Conservation (phyloP, 345 rosid genomes). For the Cardamine resedifolia region DNA sequence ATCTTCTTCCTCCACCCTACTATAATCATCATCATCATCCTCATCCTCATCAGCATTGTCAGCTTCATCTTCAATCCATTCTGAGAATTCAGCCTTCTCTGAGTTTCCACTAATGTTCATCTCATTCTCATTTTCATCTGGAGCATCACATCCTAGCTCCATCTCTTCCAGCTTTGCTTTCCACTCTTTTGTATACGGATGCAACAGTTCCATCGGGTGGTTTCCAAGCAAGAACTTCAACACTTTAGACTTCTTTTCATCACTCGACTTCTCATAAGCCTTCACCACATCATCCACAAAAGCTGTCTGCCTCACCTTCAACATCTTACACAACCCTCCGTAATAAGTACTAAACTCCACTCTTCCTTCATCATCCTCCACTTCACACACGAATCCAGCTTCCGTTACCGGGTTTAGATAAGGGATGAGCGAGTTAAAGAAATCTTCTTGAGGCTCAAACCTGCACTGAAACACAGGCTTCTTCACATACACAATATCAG, state of each 20-base stretch:
- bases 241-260: constrained; percentile 68
- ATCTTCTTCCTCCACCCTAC: constrained; percentile 39
- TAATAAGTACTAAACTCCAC: constrained; percentile 69
- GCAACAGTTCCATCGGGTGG: constrained; percentile 75
- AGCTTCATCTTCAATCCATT: constrained; percentile 69
- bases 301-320: constrained; percentile 72
- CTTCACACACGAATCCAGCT: constrained; percentile 53
- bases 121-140: constrained; percentile 62
- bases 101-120: constrained; percentile 20
- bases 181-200: constrained; percentile 93
- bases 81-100: constrained; percentile 47
- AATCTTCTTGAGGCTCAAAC: constrained; percentile 80
- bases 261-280: constrained; percentile 73
- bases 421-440: constrained; percentile 58
- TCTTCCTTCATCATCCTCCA: constrained; percentile 63
- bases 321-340: constrained; percentile 87
- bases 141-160: constrained; percentile 98
- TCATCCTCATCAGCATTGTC: constrained; percentile 28
- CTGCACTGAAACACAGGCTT: constrained; percentile 88
- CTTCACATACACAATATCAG: constrained; percentile 87
- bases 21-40: constrained; percentile 23
- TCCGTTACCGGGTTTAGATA: constrained; percentile 75
- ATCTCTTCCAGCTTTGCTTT: constrained; percentile 90
- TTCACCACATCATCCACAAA: constrained; percentile 96
- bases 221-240: constrained; percentile 72